A percentile compares a stretch with the other conserved stretches of the same genome.
These are phyloP conservation scores for Eragrostis nindensis DNA, from an alignment of 176 grass and related monocot species.

Conservation along the genomic window DNA sequence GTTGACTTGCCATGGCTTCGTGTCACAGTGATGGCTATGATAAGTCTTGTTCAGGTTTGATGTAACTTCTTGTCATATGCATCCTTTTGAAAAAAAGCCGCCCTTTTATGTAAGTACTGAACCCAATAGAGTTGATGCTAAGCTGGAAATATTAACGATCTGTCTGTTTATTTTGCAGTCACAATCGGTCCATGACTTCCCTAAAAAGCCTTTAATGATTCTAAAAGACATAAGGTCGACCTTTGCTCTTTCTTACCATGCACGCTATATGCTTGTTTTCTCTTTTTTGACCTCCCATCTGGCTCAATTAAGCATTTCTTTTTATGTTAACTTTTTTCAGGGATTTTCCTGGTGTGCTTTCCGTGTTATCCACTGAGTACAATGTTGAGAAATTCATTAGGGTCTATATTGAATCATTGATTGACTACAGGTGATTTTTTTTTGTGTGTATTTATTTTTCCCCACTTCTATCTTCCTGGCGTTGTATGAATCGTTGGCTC, in stretches of 20 bases:
- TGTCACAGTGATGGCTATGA: slow-evolving; percentile 84
- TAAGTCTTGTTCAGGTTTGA: slow-evolving; percentile 87
- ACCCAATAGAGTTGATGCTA: background rate
- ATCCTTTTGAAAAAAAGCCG: background rate
- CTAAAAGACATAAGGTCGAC: slow-evolving; percentile 70
- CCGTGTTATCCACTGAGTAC: slow-evolving; percentile 73
- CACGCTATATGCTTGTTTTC: slow-evolving; percentile 1
- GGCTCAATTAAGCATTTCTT: slow-evolving; percentile 14
- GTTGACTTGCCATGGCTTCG: slow-evolving; percentile 92
- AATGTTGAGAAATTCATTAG: slow-evolving; percentile 78
- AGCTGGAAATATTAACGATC: slow-evolving; percentile 6
- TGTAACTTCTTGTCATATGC: slow-evolving; percentile 21
- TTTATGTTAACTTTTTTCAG: slow-evolving; percentile 52
- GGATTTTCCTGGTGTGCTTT: slow-evolving; percentile 80
- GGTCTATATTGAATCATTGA: slow-evolving; percentile 81
- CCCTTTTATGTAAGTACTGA: slow-evolving; percentile 15
- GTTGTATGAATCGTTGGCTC: slow-evolving; percentile 35
- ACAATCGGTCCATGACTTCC: slow-evolving; percentile 61
- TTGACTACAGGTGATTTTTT: slow-evolving; percentile 74
- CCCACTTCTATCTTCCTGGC: slow-evolving; percentile 1
- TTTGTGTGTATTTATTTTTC: slow-evolving; percentile 36
- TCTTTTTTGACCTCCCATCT: background rate
- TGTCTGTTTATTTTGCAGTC: slow-evolving; percentile 68
- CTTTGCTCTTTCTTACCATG: slow-evolving; percentile 22
- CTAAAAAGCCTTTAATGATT: slow-evolving; percentile 82